Conservation (phyloP, 2,329 filamentous ascomycete species). For the Chaetomium olivaceum region DNA sequence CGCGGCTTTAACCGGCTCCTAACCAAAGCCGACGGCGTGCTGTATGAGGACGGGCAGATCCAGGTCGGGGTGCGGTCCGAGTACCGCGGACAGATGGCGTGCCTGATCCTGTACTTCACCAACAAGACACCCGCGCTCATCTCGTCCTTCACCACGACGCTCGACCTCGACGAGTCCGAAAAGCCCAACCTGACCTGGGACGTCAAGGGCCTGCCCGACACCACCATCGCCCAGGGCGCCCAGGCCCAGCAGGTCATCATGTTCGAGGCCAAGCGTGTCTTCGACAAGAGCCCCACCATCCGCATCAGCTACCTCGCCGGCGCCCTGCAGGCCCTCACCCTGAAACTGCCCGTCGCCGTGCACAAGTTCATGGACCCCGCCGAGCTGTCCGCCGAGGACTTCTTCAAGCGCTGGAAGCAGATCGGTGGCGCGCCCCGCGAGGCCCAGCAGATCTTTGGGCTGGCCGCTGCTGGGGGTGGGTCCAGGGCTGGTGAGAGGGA, state of each 20-base stretch:
- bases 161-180: constrained; percentile 74
- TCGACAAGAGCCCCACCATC: constrained; percentile 83
- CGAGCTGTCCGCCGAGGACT: constrained; percentile 83
- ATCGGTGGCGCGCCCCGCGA: constrained; percentile 88
- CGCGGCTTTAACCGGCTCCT: constrained; percentile 82
- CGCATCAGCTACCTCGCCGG: constrained; percentile 93
- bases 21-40: constrained; percentile 76
- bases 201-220: constrained; percentile 84
- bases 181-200: constrained; percentile 75
- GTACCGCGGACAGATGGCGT: constrained; percentile 93
- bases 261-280: constrained; percentile 83
- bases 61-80: constrained; percentile 91
- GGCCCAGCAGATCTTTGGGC: constrained; percentile 80
- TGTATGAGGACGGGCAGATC: constrained; percentile 94
- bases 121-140: constrained; percentile 88
- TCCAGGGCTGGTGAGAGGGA: constrained; percentile 57
- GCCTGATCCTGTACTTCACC: constrained; percentile 91
- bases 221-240: constrained; percentile 68
- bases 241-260: constrained; percentile 94
- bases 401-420: constrained; percentile 99
- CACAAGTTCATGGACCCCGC: constrained; percentile 98
- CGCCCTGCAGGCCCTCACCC: constrained; percentile 84
- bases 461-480: constrained; percentile 47
- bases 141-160: constrained; percentile 88
- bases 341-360: constrained; percentile 83